Base-by-base conservation (phyloP, 1,139 yeast species). In the Pichia sp. region DNA sequence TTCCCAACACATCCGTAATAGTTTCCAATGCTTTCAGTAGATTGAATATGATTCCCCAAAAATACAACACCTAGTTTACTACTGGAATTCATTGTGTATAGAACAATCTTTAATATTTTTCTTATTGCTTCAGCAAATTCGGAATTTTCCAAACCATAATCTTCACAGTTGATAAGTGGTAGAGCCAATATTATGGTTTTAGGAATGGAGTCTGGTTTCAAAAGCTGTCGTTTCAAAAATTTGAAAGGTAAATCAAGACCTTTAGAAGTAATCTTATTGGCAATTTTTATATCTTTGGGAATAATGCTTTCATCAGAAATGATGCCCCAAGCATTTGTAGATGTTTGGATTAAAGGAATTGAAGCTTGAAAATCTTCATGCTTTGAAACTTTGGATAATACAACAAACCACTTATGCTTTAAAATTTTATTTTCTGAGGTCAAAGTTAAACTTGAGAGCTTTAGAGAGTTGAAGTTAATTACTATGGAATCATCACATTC, bases 21-120 rank as follows among this genome's bases (percentile, higher is more conserved):
- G 10, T 75, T 67, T 0, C 80, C 79, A 31, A 61, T 55, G 3
- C n/a, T 20, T 14, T 39, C 18, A 22, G 60, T 54, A 6, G 66
- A 60, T 17, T 67, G 61, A 1, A 49, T 44, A 50, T 72, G 69
- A 40, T 68, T 62, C 1, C 83, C 83, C 17, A 74, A 58, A 31
- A 77, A 63, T 0, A 79, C 71, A 21, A 79, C 49, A 0, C 83
- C 84, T 10, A 79, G 53, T 36, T 63, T 66, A 54, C 79, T 85
- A n/a, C 56, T 52, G 0, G 62, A 56, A 30, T 69, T 58, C 37
- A 79, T 52, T 0, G 52, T 48, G 1, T 51, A 40, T 32, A 71
- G 48, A 8, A 66, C 52, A 2, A 45, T 51, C 5, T 48, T 52
- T 4, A 77, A 43, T 4, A 60, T 48, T 0, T 47, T 34, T 34